Conservation (phyloP, 345 rosid genomes). For the Eucalyptus tenuipes region DNA sequence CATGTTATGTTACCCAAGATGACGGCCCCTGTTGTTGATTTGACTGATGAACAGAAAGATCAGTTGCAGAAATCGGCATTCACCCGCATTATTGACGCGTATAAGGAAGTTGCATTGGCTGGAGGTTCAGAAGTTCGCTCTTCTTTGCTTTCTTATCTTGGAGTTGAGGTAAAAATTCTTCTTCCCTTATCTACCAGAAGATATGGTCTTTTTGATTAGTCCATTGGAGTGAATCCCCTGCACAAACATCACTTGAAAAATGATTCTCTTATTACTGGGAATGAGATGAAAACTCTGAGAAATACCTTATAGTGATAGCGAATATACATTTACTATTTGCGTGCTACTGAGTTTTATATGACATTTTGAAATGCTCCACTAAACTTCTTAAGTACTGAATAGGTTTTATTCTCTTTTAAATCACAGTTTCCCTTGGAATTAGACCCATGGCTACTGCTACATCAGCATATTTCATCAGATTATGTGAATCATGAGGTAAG, state of each 20-base stretch:
- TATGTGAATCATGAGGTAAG: conserved; percentile 71
- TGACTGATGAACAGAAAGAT: conserved; percentile 73
- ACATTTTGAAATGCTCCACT: neutral
- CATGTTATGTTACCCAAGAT: conserved; percentile 65
- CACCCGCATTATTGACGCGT: conserved; percentile 65
- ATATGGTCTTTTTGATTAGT: neutral
- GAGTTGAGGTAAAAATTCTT: conserved; percentile 58
- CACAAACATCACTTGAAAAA: neutral
- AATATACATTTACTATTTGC: neutral
- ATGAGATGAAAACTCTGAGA: neutral
- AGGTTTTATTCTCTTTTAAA: neutral
- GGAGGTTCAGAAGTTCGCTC: conserved; percentile 74
- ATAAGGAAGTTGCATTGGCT: conserved; percentile 66
- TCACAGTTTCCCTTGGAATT: conserved; percentile 77
- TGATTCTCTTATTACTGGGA: neutral
- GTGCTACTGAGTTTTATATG: neutral
- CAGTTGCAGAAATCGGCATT: conserved; percentile 60
- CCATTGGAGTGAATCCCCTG: neutral
- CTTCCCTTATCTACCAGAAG: neutral
- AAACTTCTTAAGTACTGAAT: neutral
- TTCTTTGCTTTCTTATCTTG: conserved; percentile 77
- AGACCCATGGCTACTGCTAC: conserved; percentile 74
- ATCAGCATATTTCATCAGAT: conserved; percentile 71
- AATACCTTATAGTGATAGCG: neutral
- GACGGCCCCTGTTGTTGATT: conserved; percentile 79